phyloP scores from a whole-genome alignment of 164 flowering plant species.

The Houttuynia cordata region DNA sequence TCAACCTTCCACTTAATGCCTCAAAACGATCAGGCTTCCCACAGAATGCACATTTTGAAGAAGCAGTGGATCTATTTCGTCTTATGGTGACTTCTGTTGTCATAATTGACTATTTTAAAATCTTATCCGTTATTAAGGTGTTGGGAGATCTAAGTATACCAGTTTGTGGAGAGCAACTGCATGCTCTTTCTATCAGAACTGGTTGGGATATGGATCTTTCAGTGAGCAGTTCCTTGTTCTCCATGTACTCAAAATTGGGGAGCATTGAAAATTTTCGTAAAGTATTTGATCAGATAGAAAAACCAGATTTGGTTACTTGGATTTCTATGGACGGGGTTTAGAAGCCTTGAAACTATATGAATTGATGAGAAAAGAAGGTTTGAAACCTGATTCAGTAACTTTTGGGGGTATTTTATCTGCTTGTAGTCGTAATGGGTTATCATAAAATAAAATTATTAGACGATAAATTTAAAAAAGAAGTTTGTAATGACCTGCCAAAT shows the following conservation, averaged over 20 bases:
- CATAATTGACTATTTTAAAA: constrained; percentile 34
- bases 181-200: constrained; percentile 31
- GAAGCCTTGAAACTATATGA: constrained; percentile 55
- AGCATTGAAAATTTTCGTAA: constrained; percentile 36
- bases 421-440: constrained; percentile 65
- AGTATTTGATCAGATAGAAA: constrained; percentile 43
- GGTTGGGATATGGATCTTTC: constrained; percentile 41
- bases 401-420: constrained; percentile 69
- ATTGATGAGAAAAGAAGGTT: constrained; percentile 45
- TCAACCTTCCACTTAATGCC: constrained; percentile 37
- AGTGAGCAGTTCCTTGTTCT: constrained; percentile 55
- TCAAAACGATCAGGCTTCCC: constrained; percentile 52
- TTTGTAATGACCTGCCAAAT: no score
- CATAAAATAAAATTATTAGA: no score
- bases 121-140: constrained; percentile 47
- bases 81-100: constrained; percentile 32
- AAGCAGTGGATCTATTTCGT: constrained; percentile 31
- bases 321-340: constrained; percentile 58
- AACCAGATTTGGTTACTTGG: constrained; percentile 63
- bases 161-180: constrained; percentile 41
- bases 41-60: constrained; percentile 35
- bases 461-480: no score
- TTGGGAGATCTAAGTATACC: constrained; percentile 21
- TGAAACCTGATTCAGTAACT: constrained; percentile 61
- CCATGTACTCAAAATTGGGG: constrained; percentile 64